These are phyloP conservation scores for Elaeagnus macrophylla DNA, from an alignment of 306 rosid genomes.

Conservation along the genomic window DNA sequence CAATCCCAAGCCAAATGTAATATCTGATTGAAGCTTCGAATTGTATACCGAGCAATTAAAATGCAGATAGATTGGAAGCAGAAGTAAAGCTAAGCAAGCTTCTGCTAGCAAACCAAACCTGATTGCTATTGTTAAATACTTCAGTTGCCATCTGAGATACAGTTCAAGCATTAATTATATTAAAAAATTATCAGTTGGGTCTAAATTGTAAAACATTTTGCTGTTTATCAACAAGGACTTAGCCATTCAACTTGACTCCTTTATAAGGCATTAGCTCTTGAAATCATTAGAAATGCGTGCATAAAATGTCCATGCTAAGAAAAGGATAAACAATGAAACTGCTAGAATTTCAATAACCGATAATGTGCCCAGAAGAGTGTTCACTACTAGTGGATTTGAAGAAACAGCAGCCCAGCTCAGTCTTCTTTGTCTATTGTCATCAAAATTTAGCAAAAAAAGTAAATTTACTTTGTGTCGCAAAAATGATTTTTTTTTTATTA, in stretches of 20 bases:
- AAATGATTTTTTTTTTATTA: neutral
- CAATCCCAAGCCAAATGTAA: slow-evolving; percentile 74
- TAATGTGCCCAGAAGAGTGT: slow-evolving; percentile 48
- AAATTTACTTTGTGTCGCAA: neutral
- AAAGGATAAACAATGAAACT: slow-evolving; percentile 38
- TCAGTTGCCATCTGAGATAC: slow-evolving; percentile 77
- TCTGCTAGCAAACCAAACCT: slow-evolving; percentile 77
- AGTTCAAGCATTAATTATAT: slow-evolving; percentile 11
- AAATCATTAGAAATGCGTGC: slow-evolving; percentile 54
- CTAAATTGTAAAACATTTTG: neutral
- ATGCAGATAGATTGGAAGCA: slow-evolving; percentile 63
- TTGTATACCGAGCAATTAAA: slow-evolving; percentile 61
- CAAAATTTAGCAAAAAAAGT: slow-evolving; percentile 6
- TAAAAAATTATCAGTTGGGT: slow-evolving; percentile 3
- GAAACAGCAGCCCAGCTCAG: slow-evolving; percentile 22
- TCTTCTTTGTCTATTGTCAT: slow-evolving; percentile 37
- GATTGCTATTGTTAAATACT: slow-evolving; percentile 62
- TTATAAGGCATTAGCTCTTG: slow-evolving; percentile 54
- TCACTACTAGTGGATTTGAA: slow-evolving; percentile 61
- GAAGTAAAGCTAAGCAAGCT: slow-evolving; percentile 65
- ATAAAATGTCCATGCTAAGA: slow-evolving; percentile 76
- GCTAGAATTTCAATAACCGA: slow-evolving; percentile 60
- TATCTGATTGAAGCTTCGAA: slow-evolving; percentile 85
- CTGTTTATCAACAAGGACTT: slow-evolving; percentile 16
- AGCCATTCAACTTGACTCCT: slow-evolving; percentile 49